Conservation (phyloP, 495 filamentous ascomycete species). For the Lophiotrema nucula region DNA sequence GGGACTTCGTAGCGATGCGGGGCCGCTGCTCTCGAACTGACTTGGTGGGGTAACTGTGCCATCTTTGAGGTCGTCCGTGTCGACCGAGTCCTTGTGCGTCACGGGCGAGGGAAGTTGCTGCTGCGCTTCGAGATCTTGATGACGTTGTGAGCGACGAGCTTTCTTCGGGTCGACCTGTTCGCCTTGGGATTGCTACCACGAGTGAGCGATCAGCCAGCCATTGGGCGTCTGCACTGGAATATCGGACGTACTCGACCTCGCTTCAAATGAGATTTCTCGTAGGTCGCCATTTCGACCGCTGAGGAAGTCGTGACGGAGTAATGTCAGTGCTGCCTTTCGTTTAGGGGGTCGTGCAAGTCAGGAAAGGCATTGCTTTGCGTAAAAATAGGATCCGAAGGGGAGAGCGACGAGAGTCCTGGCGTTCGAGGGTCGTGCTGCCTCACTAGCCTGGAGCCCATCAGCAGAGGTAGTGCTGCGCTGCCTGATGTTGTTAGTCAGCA, state of each 20-base stretch:
- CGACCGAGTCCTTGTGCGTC: slow-evolving; percentile 63
- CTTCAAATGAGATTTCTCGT: slow-evolving; percentile 42
- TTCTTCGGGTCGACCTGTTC: slow-evolving; percentile 53
- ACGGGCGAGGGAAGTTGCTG: slow-evolving; percentile 83
- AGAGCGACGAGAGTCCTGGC: not conserved
- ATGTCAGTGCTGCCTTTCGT: slow-evolving; percentile 1
- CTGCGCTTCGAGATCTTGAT: slow-evolving; percentile 56
- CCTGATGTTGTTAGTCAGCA: too few relatives aligned
- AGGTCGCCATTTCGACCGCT: slow-evolving; percentile 10
- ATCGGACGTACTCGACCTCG: slow-evolving; percentile 36
- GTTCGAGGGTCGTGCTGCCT: too few relatives aligned
- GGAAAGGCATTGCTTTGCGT: slow-evolving; percentile 11
- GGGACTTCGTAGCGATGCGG: slow-evolving; percentile 48
- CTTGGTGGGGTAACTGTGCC: slow-evolving; percentile 70
- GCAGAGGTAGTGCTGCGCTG: too few relatives aligned
- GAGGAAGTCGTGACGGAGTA: not conserved
- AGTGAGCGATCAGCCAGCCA: slow-evolving; percentile 12
- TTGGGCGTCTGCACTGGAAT: not conserved
- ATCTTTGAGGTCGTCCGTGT: slow-evolving; percentile 63
- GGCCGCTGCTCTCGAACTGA: slow-evolving; percentile 55
- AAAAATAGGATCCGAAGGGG: not conserved
- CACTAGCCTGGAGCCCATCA: too few relatives aligned
- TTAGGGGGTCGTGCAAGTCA: not conserved
- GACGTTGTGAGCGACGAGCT: slow-evolving; percentile 61
- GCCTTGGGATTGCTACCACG: slow-evolving; percentile 31